Evolutionary conservation across 2,329 filamentous ascomycete species (phyloP).

Genomic region (Ophiocordyceps polyrhachis-furcata): DNA sequence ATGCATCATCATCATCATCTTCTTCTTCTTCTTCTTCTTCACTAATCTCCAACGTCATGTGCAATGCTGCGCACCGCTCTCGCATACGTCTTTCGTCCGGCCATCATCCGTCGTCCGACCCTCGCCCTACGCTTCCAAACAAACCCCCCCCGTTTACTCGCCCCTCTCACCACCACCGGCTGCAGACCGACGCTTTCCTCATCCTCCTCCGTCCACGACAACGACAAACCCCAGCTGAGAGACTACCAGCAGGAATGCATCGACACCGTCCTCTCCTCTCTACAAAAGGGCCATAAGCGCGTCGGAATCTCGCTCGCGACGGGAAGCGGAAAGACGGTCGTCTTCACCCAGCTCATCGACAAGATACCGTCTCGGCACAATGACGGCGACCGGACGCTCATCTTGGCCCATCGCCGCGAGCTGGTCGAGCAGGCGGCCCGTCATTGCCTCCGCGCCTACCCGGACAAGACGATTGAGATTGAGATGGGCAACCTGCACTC

Average conservation of each 20-base stretch:
- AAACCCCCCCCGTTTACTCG: background rate
- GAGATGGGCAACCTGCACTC: conserved; percentile 74
- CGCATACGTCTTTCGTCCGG: conserved; percentile 10
- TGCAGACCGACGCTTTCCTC: conserved; percentile 7
- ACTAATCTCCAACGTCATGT: conserved; percentile 9
- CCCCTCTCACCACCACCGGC: conserved; percentile 6
- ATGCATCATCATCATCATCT: too few relatives aligned
- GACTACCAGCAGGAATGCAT: conserved; percentile 89
- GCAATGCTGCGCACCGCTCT: conserved; percentile 15
- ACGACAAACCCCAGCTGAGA: conserved; percentile 40
- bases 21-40: background rate
- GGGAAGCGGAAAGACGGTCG: conserved; percentile 83
- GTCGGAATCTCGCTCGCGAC: conserved; percentile 76
- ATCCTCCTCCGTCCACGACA: background rate
- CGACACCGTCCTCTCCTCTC: conserved; percentile 52
- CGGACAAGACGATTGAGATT: conserved; percentile 63
- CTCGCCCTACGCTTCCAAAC: conserved; percentile 2
- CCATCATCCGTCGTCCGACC: conserved; percentile 3
- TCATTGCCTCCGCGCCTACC: conserved; percentile 70
- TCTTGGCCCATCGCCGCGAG: conserved; percentile 81
- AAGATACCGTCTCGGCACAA: conserved; percentile 39
- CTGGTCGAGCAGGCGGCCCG: conserved; percentile 83
- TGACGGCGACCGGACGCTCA: conserved; percentile 55
- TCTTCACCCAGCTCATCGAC: conserved; percentile 89
- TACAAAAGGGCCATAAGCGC: conserved; percentile 55